A percentile compares a stretch with the other conserved stretches of the same genome.
phyloP scores from a whole-genome alignment of 164 flowering plant species.

The Vitis rotundifolia region DNA sequence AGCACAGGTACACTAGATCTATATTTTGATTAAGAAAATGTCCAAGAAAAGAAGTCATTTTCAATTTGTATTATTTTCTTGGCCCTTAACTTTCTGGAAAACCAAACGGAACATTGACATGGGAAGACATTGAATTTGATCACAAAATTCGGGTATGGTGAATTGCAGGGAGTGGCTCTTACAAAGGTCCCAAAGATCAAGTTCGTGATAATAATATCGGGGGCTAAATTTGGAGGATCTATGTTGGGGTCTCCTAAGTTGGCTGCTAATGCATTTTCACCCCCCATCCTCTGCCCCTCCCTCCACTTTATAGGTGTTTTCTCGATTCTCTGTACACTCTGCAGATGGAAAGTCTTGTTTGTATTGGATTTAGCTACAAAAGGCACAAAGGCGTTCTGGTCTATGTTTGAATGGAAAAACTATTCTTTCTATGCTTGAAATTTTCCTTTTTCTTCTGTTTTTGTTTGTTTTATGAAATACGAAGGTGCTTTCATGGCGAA shows the following conservation, averaged over 20 bases:
- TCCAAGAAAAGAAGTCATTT: no score
- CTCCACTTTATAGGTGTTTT: slow-evolving; percentile 43
- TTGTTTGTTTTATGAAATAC: no score
- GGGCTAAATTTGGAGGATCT: slow-evolving; percentile 33
- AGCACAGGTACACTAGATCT: slow-evolving; percentile 7
- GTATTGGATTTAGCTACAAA: not conserved
- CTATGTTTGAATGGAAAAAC: no score
- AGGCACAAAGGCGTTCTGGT: not conserved
- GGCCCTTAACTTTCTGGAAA: not conserved
- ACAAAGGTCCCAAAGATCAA: slow-evolving; percentile 43
- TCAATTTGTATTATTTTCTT: no score
- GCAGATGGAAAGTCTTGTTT: no score
- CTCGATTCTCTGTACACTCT: not conserved
- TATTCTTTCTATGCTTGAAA: no score
- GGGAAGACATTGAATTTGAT: not conserved
- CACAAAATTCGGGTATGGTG: no score
- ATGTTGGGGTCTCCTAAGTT: slow-evolving; percentile 26
- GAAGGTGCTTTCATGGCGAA: no score
- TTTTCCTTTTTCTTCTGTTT: no score
- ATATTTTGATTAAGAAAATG: not conserved
- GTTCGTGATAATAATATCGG: slow-evolving; percentile 40
- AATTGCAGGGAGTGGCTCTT: slow-evolving; percentile 30
- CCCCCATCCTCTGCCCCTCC: slow-evolving; percentile 36
- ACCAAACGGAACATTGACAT: not conserved
- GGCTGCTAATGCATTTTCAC: slow-evolving; percentile 35